These are phyloP conservation scores for Nepenthes gracilis DNA, from an alignment of 148 eudicot species.

Conservation along the genomic window DNA sequence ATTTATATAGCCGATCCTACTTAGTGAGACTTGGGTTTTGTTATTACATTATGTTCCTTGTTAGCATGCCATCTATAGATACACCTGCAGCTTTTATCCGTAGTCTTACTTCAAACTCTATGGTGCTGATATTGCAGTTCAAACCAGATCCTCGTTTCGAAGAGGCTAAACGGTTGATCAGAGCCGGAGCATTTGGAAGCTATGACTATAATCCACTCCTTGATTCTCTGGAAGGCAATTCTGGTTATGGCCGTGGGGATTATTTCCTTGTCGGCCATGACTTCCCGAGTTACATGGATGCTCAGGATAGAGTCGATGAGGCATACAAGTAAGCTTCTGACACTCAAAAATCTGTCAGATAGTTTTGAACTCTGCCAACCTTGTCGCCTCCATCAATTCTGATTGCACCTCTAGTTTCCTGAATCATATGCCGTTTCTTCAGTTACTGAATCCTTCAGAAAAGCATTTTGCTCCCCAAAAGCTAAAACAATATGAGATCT, in stretches of 20 bases:
- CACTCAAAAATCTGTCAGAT: background rate
- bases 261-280: constrained; percentile 93
- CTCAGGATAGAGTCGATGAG: constrained; percentile 82
- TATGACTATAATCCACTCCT: constrained; percentile 94
- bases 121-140: constrained; percentile 43
- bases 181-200: constrained; percentile 93
- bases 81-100: no score
- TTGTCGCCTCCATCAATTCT: no score
- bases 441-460: no score
- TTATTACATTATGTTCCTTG: no score
- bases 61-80: no score
- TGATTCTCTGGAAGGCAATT: constrained; percentile 84
- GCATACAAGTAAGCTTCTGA: constrained; percentile 76
- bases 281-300: constrained; percentile 88
- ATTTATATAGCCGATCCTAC: no score
- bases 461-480: no score
- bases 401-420: no score
- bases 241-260: constrained; percentile 93
- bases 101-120: background rate
- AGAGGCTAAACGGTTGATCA: constrained; percentile 80
- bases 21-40: no score
- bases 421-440: no score
- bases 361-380: no score
- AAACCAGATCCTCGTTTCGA: constrained; percentile 93
- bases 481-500: no score